Base-by-base conservation (phyloP, 805 yeast genomes). In the Yamadazyma olivae region DNA sequence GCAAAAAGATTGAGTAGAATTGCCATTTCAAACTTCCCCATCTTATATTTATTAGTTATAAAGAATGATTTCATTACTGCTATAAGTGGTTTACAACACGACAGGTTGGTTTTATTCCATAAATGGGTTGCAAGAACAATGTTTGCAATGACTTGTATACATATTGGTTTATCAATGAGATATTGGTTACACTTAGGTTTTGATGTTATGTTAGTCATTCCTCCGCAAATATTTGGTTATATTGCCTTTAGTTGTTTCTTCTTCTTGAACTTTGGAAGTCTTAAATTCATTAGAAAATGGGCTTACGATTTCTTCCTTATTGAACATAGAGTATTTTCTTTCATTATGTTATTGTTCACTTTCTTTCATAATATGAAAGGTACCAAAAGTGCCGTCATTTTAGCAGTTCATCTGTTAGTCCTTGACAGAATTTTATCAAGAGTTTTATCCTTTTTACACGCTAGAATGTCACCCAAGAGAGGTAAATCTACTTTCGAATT, bases 221-320 rank as follows among this genome's bases (percentile, higher is more conserved):
- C 78, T 4, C 76, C 77, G 1, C 72, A 67, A 39, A 65, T 67
- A n/a, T 71, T 71, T 50, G 78, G 77, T 6, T 59, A 65, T 50
- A 71, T 72, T 30, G 67, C 75, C 3, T 66, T 59, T 40, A 59
- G 54, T 5, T 51, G 61, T 28, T 57, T 70, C 48, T 56, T 55
- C 17, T 31, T 68, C 29, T 45, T 70, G 35, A 57, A 57, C 7
- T 57, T 64, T 53, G 69, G 60, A 4, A 59, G 68, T 23, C 27
- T 61, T 13, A 56, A 53, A 35, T 47, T 60, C 23, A 47, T 71
- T 8, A 44, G 77, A 38, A 57, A 49, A 33, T 53, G 52, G 34
- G 63, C 72, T 3, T 71, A 57, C 41, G 77, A 71, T 27, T 50
- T 67, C 39, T 70, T 71, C 43, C 50, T 71, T 35, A 51, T 64